These are phyloP conservation scores for Metschnikowia kunwiensis DNA, from an alignment of 805 yeast species.

Conservation along the genomic window DNA sequence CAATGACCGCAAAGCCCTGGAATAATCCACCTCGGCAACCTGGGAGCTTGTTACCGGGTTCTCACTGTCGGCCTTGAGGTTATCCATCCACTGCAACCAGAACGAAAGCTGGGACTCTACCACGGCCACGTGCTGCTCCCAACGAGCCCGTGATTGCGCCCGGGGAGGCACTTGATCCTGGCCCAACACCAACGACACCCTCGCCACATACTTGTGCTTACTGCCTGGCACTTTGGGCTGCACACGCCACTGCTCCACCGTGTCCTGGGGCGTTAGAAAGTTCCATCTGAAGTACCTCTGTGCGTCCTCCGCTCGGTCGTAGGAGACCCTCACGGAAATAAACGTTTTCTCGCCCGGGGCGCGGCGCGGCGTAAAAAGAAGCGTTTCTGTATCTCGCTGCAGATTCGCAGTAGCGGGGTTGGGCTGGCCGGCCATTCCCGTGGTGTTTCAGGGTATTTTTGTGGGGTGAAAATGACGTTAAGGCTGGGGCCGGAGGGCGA, in stretches of 20 bases:
- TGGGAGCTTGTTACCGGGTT: no score
- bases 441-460: background rate
- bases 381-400: constrained; percentile 2
- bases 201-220: background rate
- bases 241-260: background rate
- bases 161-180: constrained; percentile 1
- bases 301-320: constrained; percentile 1
- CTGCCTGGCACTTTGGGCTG: background rate
- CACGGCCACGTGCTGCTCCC: background rate
- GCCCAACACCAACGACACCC: constrained; percentile 1
- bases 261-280: constrained; percentile 2
- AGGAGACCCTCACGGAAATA: constrained; percentile 1
- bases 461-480: no score
- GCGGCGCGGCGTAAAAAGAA: constrained; percentile 1
- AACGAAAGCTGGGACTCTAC: background rate
- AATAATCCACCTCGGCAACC: no score
- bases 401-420: no score
- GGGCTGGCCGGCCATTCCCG: no score
- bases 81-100: constrained; percentile 2
- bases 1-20: no score
- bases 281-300: constrained; percentile 7
- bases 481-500: no score
- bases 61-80: background rate
- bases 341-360: background rate
- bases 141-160: background rate